phyloP scores from a whole-genome alignment of 106 monocot species.

The Dendrobium officinale region DNA sequence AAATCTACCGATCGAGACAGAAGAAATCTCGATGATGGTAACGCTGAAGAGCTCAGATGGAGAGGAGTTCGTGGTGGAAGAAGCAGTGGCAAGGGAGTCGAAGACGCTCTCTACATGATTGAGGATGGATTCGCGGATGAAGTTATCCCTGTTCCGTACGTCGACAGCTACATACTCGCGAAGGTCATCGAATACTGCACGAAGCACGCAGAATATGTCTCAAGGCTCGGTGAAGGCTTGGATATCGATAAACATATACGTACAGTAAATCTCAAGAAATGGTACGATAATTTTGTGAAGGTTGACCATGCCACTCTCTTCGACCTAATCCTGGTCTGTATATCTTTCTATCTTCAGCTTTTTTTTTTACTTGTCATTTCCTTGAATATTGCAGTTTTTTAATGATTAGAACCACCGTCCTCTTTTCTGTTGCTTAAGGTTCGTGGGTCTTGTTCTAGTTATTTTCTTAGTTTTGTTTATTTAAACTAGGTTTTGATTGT shows the following conservation, averaged over 20 bases:
- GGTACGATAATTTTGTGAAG: constrained; percentile 47
- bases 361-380: background rate
- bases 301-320: constrained; percentile 57
- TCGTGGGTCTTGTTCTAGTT: background rate
- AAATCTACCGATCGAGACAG: background rate
- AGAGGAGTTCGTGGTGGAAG: constrained; percentile 53
- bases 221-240: constrained; percentile 3
- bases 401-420: too few species aligned
- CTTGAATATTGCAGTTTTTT: background rate
- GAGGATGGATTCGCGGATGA: constrained; percentile 47
- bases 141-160: constrained; percentile 50
- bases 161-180: constrained; percentile 42
- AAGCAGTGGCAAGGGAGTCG: constrained; percentile 52
- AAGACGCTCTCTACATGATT: constrained; percentile 55
- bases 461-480: background rate
- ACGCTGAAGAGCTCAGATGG: constrained; percentile 70
- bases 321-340: constrained; percentile 53
- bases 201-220: constrained; percentile 46
- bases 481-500: background rate
- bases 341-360: background rate
- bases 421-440: background rate
- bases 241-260: background rate
- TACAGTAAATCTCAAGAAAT: constrained; percentile 31
- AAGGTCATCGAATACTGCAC: constrained; percentile 80
- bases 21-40: constrained; percentile 12